These are phyloP conservation scores for Botrytis hyacinthi DNA, from an alignment of 2,329 filamentous ascomycete genomes.

Conservation along the genomic window DNA sequence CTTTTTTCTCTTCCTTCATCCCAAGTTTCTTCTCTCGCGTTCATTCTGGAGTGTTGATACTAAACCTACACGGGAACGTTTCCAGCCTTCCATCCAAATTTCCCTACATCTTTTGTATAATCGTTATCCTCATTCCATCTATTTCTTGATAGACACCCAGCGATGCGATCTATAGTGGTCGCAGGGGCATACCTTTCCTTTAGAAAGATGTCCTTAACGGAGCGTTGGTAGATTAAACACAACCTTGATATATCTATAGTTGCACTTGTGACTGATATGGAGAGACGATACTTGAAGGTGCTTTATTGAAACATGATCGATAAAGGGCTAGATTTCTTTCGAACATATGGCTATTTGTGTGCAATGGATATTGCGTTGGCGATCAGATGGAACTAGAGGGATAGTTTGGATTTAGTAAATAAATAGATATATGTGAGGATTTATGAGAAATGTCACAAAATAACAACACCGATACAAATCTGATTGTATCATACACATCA, in stretches of 20 bases:
- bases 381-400: background rate
- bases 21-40: background rate
- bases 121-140: background rate
- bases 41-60: background rate
- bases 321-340: slow-evolving; percentile 40
- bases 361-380: background rate
- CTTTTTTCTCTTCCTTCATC: background rate
- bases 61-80: background rate
- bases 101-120: slow-evolving; percentile 10
- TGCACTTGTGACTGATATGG: slow-evolving; percentile 17
- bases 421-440: background rate
- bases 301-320: slow-evolving; percentile 38
- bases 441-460: background rate
- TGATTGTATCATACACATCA: background rate
- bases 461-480: background rate
- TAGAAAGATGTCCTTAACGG: slow-evolving; percentile 75
- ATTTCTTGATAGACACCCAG: slow-evolving; percentile 47
- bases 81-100: background rate
- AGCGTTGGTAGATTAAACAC: slow-evolving; percentile 64
- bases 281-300: slow-evolving; percentile 38
- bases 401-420: background rate
- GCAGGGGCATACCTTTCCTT: slow-evolving; percentile 65
- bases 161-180: slow-evolving; percentile 72
- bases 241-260: slow-evolving; percentile 25
- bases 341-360: slow-evolving; percentile 31